Conservation (phyloP, 2,329 filamentous ascomycete genomes). For the Ceratocystis papillata region DNA sequence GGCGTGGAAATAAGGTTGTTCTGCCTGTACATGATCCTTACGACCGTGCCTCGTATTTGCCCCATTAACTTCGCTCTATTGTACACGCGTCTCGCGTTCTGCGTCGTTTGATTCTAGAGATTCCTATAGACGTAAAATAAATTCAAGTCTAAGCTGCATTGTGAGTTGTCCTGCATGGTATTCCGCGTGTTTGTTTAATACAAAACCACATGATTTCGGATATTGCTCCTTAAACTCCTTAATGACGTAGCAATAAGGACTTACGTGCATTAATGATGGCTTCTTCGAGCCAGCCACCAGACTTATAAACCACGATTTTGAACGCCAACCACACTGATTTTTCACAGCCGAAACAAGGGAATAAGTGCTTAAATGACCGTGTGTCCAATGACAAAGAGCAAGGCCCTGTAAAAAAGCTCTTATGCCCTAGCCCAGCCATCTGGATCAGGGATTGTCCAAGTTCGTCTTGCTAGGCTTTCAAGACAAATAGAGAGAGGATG, state of each 20-base stretch:
- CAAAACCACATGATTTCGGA: too few species aligned
- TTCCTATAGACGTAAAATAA: too few species aligned
- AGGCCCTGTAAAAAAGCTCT: neutral
- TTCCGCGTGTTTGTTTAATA: too few species aligned
- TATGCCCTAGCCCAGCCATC: neutral
- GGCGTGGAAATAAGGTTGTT: neutral
- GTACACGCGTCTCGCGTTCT: too few species aligned
- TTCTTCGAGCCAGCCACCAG: neutral
- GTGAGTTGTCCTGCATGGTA: too few species aligned
- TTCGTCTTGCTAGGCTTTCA: too few species aligned
- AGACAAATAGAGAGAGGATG: too few species aligned
- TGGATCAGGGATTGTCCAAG: neutral
- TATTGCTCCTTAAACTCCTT: too few species aligned
- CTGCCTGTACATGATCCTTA: neutral
- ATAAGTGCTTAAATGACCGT: slow-evolving; percentile 2
- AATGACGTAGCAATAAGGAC: neutral
- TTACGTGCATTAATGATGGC: neutral
- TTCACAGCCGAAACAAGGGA: slow-evolving; percentile 1
- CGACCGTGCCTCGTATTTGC: too few species aligned
- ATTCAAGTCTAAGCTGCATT: too few species aligned
- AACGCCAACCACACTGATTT: slow-evolving; percentile 17
- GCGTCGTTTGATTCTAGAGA: too few species aligned
- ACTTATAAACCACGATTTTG: neutral
- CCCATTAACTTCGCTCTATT: too few species aligned
- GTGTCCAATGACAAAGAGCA: slow-evolving; percentile 1